Percentiles rank a stretch among this genome's conserved stretches.
Evolutionary conservation across 257 asterid genomes (phyloP).

Genomic region (Schizonepeta tenuifolia): DNA sequence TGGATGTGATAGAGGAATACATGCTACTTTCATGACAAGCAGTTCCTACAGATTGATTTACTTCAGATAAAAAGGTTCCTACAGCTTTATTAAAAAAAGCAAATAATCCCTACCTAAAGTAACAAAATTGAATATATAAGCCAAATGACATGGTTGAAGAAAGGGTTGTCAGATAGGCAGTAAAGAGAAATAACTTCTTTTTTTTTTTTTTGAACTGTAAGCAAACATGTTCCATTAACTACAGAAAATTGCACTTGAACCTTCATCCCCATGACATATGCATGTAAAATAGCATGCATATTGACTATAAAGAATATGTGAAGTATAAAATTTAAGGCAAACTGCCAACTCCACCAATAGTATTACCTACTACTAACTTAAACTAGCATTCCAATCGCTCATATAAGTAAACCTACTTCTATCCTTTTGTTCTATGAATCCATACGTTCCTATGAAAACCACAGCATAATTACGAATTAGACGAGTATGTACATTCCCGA

Average conservation of each 20-base stretch:
- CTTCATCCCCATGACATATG: not conserved
- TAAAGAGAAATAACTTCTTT: not conserved
- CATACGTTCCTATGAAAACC: not conserved
- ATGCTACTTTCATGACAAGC: conserved; percentile 8
- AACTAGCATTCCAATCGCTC: not conserved
- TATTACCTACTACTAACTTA: too few relatives aligned
- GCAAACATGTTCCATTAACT: conserved; percentile 8
- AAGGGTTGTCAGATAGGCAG: not conserved
- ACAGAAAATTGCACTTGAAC: not conserved
- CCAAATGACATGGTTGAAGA: conserved; percentile 1
- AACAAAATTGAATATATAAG: conserved; percentile 12
- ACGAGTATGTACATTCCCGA: not conserved
- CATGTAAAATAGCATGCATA: not conserved
- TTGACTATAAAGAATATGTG: not conserved
- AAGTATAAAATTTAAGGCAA: not conserved
- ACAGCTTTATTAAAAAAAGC: conserved; percentile 22
- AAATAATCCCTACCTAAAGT: not conserved
- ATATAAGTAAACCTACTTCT: conserved; percentile 5
- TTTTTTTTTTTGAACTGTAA: conserved; percentile 12
- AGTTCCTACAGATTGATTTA: conserved; percentile 26
- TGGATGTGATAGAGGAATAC: conserved; percentile 1
- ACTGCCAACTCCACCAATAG: not conserved
- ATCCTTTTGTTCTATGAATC: conserved; percentile 1
- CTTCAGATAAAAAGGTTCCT: not conserved
- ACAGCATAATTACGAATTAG: not conserved